Evolutionary conservation across 768 basidiomycete genomes (phyloP).

Genomic region (Boletus coccyginus): DNA sequence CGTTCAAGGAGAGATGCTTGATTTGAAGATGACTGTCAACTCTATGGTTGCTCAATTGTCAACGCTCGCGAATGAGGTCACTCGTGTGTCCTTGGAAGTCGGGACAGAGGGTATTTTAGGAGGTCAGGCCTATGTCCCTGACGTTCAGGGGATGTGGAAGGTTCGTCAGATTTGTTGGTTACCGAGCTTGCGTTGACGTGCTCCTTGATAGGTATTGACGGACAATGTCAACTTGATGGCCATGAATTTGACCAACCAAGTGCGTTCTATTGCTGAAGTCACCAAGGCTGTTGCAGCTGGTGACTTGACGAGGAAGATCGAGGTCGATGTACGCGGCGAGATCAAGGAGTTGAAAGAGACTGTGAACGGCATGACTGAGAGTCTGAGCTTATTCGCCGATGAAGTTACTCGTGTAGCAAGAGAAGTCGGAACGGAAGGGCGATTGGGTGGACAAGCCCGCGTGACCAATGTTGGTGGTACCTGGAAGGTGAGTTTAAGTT

Average conservation of each 20-base stretch:
- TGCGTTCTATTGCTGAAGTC: constrained; percentile 85
- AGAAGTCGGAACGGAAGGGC: constrained; percentile 96
- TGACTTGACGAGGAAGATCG: constrained; percentile 91
- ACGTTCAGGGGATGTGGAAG: constrained; percentile 95
- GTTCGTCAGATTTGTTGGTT: constrained; percentile 33
- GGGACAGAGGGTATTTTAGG: constrained; percentile 92
- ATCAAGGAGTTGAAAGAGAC: constrained; percentile 89
- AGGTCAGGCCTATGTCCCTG: constrained; percentile 89
- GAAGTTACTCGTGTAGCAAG: constrained; percentile 86
- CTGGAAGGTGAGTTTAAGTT: constrained; percentile 63
- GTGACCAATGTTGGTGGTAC: constrained; percentile 95
- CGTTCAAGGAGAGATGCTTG: constrained; percentile 92
- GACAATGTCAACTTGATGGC: constrained; percentile 90
- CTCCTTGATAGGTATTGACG: constrained; percentile 44
- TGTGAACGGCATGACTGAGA: constrained; percentile 94
- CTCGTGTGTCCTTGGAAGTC: constrained; percentile 87
- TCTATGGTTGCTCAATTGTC: constrained; percentile 73
- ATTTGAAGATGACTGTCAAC: constrained; percentile 78
- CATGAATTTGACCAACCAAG: constrained; percentile 88
- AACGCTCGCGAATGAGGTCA: constrained; percentile 80
- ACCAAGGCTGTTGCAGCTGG: constrained; percentile 95
- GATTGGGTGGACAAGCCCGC: constrained; percentile 89
- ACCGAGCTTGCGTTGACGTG: constrained; percentile 14
- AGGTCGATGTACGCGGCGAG: constrained; percentile 89
- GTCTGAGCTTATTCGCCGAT: constrained; percentile 79